A percentile compares a stretch with the other conserved stretches of the same genome.
phyloP scores from a whole-genome alignment of 192 early-diverging fungal genomes.

The Lobosporangium transversale region DNA sequence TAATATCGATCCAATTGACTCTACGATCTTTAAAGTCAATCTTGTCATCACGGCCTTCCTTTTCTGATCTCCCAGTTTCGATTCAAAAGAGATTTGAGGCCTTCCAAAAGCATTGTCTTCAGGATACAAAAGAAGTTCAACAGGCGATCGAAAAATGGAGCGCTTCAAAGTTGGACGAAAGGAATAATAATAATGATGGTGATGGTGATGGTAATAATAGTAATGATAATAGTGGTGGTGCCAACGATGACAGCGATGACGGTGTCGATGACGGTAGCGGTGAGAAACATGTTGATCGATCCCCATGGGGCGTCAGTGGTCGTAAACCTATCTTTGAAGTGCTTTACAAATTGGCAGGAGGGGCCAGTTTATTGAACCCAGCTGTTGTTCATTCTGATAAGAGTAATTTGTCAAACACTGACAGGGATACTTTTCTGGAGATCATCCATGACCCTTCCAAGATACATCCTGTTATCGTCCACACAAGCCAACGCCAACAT shows the following conservation, averaged over 20 bases:
- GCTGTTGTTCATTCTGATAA: neutral
- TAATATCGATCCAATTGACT: conserved; percentile 56
- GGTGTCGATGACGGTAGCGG: neutral
- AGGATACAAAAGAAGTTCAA: conserved; percentile 12
- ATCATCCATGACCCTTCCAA: conserved; percentile 15
- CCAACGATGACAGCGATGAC: no score
- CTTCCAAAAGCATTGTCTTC: conserved; percentile 18
- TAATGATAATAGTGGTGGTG: no score
- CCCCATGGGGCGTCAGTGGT: conserved; percentile 46
- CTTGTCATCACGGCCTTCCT: neutral
- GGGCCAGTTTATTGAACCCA: conserved; percentile 6
- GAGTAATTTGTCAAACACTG: no score
- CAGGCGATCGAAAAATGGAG: conserved; percentile 23
- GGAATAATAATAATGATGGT: no score
- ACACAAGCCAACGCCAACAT: conserved; percentile 14
- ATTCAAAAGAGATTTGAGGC: neutral
- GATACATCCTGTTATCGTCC: conserved; percentile 36
- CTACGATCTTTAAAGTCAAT: conserved; percentile 23
- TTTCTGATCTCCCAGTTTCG: conserved; percentile 5
- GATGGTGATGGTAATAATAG: no score
- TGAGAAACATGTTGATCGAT: conserved; percentile 7
- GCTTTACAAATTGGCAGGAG: conserved; percentile 28
- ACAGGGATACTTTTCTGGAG: no score
- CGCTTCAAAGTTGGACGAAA: neutral
- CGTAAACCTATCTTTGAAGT: conserved; percentile 47